Evolutionary conservation across 164 flowering plant genomes (phyloP).

Genomic region (Sextonia rubra): DNA sequence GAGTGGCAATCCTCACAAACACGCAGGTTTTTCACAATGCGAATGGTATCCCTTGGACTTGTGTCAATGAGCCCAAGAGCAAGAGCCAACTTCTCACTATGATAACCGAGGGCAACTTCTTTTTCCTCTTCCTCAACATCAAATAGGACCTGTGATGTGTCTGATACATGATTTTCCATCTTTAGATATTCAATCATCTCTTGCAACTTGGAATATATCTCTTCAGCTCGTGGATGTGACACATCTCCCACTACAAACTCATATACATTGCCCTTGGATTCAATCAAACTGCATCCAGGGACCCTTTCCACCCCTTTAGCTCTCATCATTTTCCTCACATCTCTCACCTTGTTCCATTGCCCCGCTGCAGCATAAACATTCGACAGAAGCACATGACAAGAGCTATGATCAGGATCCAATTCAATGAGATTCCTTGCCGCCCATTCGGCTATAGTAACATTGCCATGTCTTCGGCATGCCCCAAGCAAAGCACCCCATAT

Average conservation of each 20-base stretch:
- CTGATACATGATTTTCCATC: slow-evolving; percentile 2
- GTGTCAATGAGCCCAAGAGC: slow-evolving; percentile 6
- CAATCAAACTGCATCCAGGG: slow-evolving; percentile 10
- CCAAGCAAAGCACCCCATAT: slow-evolving; percentile 12
- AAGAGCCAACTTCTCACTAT: slow-evolving; percentile 9
- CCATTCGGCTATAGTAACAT: slow-evolving; percentile 4
- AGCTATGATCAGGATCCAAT: slow-evolving; percentile 9
- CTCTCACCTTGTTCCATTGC: not conserved
- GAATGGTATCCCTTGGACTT: not conserved
- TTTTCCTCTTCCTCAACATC: slow-evolving; percentile 6
- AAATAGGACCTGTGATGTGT: slow-evolving; percentile 6
- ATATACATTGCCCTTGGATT: slow-evolving; percentile 6
- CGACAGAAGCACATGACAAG: not conserved
- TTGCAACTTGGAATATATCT: slow-evolving; percentile 3
- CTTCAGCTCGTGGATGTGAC: slow-evolving; percentile 3
- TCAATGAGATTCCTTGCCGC: slow-evolving; percentile 2
- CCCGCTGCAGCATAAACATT: slow-evolving; percentile 7
- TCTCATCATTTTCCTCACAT: not conserved
- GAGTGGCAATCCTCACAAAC: slow-evolving; percentile 8
- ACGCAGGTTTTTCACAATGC: slow-evolving; percentile 7
- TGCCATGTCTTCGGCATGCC: slow-evolving; percentile 8
- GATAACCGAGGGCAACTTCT: slow-evolving; percentile 7
- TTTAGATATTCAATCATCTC: not conserved
- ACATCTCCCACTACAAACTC: slow-evolving; percentile 8
- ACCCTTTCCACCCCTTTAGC: slow-evolving; percentile 1